phyloP scores from a whole-genome alignment of 2,329 filamentous ascomycete species.

The Cryphonectria naterciae region DNA sequence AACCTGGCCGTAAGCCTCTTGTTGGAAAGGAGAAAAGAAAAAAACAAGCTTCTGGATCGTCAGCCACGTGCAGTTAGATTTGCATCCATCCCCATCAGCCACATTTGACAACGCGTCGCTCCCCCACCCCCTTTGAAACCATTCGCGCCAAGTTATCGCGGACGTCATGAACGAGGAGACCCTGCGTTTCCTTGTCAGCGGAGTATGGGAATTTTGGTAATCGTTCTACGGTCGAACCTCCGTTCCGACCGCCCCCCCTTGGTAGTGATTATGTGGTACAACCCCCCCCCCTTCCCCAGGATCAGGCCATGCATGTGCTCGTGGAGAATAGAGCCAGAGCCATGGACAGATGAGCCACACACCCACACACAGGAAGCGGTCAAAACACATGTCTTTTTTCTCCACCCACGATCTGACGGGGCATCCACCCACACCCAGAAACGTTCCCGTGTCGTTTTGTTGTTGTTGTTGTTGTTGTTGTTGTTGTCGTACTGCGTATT shows the following conservation, averaged over 20 bases:
- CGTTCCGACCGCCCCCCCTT: background rate
- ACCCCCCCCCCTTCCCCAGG: too few relatives aligned
- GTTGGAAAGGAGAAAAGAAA: background rate
- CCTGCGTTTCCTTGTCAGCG: background rate
- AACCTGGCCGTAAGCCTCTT: background rate
- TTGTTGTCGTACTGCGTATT: constrained; percentile 3
- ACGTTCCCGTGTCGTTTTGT: too few relatives aligned
- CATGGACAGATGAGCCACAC: background rate
- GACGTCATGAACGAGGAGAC: background rate
- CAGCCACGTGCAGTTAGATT: background rate
- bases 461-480: background rate
- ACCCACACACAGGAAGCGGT: background rate
- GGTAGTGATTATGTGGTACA: too few relatives aligned
- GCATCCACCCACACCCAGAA: too few relatives aligned
- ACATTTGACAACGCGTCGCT: background rate
- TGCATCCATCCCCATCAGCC: background rate
- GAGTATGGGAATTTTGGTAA: background rate
- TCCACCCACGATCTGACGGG: background rate
- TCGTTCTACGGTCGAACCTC: background rate
- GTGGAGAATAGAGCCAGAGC: background rate
- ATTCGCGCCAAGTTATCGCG: background rate
- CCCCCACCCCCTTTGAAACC: too few relatives aligned
- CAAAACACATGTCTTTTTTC: background rate
- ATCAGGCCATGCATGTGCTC: background rate
- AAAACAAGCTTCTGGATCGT: background rate